A percentile compares a stretch with the other conserved stretches of the same genome.
Evolutionary conservation across 1,284 basidiomycete genomes (phyloP).

Genomic region (Puccinia coronata): DNA sequence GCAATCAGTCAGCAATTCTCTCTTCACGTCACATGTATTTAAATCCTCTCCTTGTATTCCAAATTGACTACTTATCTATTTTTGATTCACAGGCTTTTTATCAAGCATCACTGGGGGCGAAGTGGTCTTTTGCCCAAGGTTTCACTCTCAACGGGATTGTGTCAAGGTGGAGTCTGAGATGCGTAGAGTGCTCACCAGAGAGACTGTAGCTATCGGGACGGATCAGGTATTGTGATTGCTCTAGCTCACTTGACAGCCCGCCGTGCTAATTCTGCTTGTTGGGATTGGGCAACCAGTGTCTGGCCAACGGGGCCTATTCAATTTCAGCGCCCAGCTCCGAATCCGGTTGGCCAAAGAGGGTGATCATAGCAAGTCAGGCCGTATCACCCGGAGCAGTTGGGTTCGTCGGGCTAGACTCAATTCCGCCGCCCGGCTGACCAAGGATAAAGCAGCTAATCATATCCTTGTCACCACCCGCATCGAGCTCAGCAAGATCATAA

Average conservation of each 20-base stretch:
- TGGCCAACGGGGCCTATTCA: no score
- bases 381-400: no score
- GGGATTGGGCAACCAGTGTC: no score
- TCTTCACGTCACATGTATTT: no score
- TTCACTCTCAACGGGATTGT: constrained; percentile 72
- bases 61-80: background rate
- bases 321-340: no score
- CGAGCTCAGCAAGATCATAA: no score
- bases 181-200: constrained; percentile 69
- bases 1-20: constrained; percentile 68
- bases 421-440: no score
- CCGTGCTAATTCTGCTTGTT: constrained; percentile 13
- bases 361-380: no score
- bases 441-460: no score
- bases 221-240: constrained; percentile 70
- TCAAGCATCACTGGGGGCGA: constrained; percentile 85
- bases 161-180: constrained; percentile 73
- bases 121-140: constrained; percentile 87
- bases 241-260: background rate
- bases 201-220: constrained; percentile 79
- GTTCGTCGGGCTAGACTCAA: no score
- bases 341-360: no score
- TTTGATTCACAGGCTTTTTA: constrained; percentile 65
- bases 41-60: background rate
- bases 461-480: no score